Conservation (phyloP, 257 asterid genomes). For the Jaltomata sinuosa region DNA sequence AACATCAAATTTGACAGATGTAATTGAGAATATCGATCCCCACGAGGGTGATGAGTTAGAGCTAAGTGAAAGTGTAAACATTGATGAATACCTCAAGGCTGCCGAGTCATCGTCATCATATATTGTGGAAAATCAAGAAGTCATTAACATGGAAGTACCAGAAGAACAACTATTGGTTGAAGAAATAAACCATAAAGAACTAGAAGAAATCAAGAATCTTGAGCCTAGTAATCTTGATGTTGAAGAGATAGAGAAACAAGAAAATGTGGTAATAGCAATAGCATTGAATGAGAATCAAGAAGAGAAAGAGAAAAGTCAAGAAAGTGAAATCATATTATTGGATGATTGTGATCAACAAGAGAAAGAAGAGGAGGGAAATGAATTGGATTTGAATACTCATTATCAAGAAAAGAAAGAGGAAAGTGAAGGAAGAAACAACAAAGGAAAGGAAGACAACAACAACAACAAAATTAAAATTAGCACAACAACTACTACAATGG, state of each 20-base stretch:
- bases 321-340: neutral
- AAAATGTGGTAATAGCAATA: no score
- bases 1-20: neutral
- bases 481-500: neutral
- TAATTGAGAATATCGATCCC: constrained; percentile 1
- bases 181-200: constrained; percentile 8
- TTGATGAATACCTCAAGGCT: constrained; percentile 2
- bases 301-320: neutral
- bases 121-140: constrained; percentile 4
- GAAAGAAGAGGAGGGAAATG: neutral
- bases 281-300: neutral
- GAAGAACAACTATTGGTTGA: constrained; percentile 13
- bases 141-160: constrained; percentile 9
- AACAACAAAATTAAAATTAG: neutral
- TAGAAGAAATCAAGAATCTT: neutral
- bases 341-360: neutral
- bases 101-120: constrained; percentile 7
- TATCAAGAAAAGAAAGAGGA: neutral
- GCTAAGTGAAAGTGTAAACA: constrained; percentile 5
- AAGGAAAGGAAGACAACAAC: constrained; percentile 1
- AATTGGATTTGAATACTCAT: neutral
- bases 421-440: neutral
- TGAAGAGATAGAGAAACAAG: neutral
- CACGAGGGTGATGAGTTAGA: constrained; percentile 15
- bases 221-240: neutral